A percentile compares a stretch with the other conserved stretches of the same genome.
phyloP scores from a whole-genome alignment of 129 eudicot genomes.

The Ambrosia trifida region DNA sequence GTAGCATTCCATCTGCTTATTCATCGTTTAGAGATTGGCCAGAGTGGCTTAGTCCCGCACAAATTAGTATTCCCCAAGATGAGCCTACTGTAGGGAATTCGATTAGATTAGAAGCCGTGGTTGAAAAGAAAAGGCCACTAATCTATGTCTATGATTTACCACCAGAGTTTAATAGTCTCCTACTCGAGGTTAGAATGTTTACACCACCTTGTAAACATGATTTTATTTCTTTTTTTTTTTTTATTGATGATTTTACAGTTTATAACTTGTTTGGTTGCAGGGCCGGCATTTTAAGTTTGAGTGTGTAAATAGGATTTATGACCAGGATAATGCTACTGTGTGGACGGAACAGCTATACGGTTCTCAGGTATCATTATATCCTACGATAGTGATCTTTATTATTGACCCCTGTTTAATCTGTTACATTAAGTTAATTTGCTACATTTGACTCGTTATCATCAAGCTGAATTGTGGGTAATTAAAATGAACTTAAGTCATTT shows the following conservation, averaged over 20 bases:
- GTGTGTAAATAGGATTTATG: constrained; percentile 93
- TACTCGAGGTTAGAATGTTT: constrained; percentile 73
- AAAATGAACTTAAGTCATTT: constrained; percentile 13
- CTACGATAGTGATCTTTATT: not conserved
- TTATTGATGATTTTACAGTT: not conserved
- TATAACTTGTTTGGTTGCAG: constrained; percentile 43
- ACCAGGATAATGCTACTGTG: constrained; percentile 62
- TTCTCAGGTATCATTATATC: constrained; percentile 69
- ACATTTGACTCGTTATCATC: not conserved
- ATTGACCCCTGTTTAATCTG: not conserved
- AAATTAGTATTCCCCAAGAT: constrained; percentile 55
- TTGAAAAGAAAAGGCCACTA: constrained; percentile 87
- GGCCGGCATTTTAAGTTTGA: constrained; percentile 91
- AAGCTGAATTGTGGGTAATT: not conserved
- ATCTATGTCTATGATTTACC: constrained; percentile 93
- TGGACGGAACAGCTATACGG: constrained; percentile 95
- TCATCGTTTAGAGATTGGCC: constrained; percentile 77
- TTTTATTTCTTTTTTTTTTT: not conserved
- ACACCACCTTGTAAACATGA: constrained; percentile 20
- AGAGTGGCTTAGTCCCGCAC: constrained; percentile 86
- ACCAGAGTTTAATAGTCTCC: constrained; percentile 76
- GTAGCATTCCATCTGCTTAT: constrained; percentile 82
- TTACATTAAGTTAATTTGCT: not conserved
- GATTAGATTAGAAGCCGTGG: constrained; percentile 53
- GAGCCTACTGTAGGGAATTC: constrained; percentile 35